Percentiles rank a stretch among this genome's conserved stretches.
phyloP scores from a whole-genome alignment of 352 stramenopile genomes.

The Globisporangium recalcitrans region DNA sequence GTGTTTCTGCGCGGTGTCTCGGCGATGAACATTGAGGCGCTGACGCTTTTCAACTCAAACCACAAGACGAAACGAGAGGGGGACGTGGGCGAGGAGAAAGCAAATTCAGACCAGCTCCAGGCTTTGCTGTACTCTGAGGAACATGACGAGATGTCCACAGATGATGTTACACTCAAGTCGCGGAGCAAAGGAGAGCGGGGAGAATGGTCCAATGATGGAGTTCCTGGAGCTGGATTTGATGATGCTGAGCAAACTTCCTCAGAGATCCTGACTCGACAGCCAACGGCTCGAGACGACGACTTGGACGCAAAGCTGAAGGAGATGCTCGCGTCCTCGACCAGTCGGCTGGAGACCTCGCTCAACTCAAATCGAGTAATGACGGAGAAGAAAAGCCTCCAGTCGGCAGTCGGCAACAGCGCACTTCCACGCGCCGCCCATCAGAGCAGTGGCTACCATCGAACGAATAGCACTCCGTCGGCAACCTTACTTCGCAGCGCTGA shows the following conservation, averaged over 20 bases:
- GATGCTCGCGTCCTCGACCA: constrained; percentile 14
- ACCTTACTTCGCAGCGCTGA: constrained; percentile 31
- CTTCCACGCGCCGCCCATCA: neutral
- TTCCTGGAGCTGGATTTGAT: neutral
- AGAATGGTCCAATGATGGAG: neutral
- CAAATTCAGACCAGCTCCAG: neutral
- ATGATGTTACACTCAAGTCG: neutral
- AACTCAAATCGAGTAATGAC: neutral
- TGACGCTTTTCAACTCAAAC: constrained; percentile 54
- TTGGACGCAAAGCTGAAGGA: constrained; percentile 9
- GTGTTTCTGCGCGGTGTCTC: constrained; percentile 67
- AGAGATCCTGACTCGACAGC: constrained; percentile 5
- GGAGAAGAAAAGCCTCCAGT: neutral
- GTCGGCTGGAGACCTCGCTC: constrained; percentile 8
- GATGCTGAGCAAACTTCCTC: neutral
- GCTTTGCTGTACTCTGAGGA: neutral
- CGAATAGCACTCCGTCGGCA: neutral
- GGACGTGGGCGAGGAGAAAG: constrained; percentile 1
- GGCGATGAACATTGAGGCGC: constrained; percentile 74
- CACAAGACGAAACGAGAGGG: constrained; percentile 23
- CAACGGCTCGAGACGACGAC: constrained; percentile 8
- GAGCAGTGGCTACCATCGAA: neutral
- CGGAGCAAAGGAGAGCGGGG: neutral
- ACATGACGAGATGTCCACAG: neutral
- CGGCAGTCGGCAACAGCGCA: neutral